Evolutionary conservation across 1,284 basidiomycete genomes (phyloP).

Genomic region (Naganishia sp.): DNA sequence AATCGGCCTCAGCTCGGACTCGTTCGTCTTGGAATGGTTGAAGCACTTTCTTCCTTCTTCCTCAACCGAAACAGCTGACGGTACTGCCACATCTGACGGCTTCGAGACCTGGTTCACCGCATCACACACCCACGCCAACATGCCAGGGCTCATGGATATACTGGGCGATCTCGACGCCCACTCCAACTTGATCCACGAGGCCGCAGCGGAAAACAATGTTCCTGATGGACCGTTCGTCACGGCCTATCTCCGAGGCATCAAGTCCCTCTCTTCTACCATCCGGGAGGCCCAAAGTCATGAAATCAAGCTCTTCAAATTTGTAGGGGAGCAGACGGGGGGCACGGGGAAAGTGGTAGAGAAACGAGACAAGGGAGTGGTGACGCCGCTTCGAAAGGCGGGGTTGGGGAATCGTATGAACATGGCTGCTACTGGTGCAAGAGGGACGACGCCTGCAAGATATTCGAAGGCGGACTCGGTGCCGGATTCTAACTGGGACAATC

Average conservation of each 20-base stretch:
- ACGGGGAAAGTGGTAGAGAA: slow-evolving; percentile 42
- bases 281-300: slow-evolving; percentile 49
- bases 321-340: slow-evolving; percentile 40
- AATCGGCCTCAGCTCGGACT: too few species aligned
- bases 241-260: slow-evolving; percentile 41
- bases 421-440: background rate
- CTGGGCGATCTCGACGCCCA: slow-evolving; percentile 43
- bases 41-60: background rate
- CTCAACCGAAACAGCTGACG: background rate
- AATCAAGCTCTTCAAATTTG: slow-evolving; percentile 45
- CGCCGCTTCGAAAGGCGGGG: slow-evolving; percentile 42
- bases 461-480: background rate
- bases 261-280: slow-evolving; percentile 43
- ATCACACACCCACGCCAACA: slow-evolving; percentile 27
- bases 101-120: too few species aligned
- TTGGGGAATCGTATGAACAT: slow-evolving; percentile 28
- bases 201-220: slow-evolving; percentile 35
- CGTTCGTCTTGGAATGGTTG: too few species aligned
- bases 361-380: slow-evolving; percentile 44
- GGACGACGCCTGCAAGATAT: background rate
- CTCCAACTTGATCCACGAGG: slow-evolving; percentile 42
- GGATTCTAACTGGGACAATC: slow-evolving; percentile 37
- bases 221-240: slow-evolving; percentile 38
- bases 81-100: too few species aligned
- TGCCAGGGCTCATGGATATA: slow-evolving; percentile 47